A percentile compares a stretch with the other conserved stretches of the same genome.
Conservation (phyloP, 352 stramenopile species). For the Globisporangium emineosum region DNA sequence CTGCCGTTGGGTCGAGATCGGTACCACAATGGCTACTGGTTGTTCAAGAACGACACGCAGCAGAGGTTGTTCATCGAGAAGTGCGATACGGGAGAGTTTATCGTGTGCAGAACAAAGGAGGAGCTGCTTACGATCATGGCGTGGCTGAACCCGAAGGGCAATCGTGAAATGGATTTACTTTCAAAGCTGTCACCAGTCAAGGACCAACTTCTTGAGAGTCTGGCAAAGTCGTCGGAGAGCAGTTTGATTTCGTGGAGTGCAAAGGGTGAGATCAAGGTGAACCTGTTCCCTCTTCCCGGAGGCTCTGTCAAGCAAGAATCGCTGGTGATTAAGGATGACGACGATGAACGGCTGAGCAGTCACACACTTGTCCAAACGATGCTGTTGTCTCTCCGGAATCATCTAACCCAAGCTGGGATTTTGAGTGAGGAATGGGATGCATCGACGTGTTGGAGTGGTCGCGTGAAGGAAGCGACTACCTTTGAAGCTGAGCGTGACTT, state of each 20-base stretch:
- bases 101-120: conserved; percentile 35
- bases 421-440: conserved; percentile 45
- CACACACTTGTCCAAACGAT: conserved; percentile 50
- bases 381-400: conserved; percentile 55
- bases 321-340: conserved; percentile 38
- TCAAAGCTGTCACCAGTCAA: conserved; percentile 52
- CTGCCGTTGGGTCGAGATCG: conserved; percentile 66
- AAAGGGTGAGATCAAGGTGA: conserved; percentile 43
- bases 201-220: conserved; percentile 27
- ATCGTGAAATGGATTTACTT: conserved; percentile 61
- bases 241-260: conserved; percentile 23
- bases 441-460: conserved; percentile 36
- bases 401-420: conserved; percentile 56
- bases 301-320: conserved; percentile 42
- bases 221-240: conserved; percentile 24
- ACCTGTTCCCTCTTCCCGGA: conserved; percentile 67
- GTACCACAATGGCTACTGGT: conserved; percentile 77
- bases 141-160: conserved; percentile 78
- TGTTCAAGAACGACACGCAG: conserved; percentile 70
- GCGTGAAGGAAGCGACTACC: conserved; percentile 29
- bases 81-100: conserved; percentile 58
- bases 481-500: conserved; percentile 40
- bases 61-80: conserved; percentile 65
- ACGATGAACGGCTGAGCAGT: conserved; percentile 40
- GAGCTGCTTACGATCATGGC: conserved; percentile 46